These are phyloP conservation scores for Fusarium setosum DNA, from an alignment of 2,329 filamentous ascomycete genomes.

Conservation along the genomic window DNA sequence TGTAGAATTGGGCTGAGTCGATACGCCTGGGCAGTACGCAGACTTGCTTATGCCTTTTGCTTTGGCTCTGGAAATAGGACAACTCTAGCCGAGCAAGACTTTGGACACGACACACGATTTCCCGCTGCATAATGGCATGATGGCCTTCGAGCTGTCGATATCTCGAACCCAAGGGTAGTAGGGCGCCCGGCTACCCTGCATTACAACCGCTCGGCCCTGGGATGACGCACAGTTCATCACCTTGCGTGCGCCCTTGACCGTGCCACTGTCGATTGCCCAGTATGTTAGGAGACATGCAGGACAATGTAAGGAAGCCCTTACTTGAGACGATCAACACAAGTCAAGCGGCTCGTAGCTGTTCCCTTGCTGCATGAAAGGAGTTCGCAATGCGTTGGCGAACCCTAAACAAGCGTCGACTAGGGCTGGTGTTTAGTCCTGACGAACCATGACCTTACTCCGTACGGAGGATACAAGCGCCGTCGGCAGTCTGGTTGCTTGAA, in stretches of 20 bases:
- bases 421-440: slow-evolving; percentile 7
- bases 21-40: not conserved
- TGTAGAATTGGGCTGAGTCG: slow-evolving; percentile 1
- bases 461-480: slow-evolving; percentile 25
- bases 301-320: slow-evolving; percentile 15
- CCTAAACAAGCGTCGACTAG: slow-evolving; percentile 17
- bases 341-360: not conserved
- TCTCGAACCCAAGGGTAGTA: not conserved
- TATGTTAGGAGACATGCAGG: not conserved
- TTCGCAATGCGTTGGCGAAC: slow-evolving; percentile 8
- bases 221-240: slow-evolving; percentile 8
- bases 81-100: not conserved
- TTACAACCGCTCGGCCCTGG: not conserved
- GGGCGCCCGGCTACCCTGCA: slow-evolving; percentile 20
- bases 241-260: slow-evolving; percentile 15
- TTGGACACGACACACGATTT: not conserved
- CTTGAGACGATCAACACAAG: slow-evolving; percentile 13
- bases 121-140: not conserved
- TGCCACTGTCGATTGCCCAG: slow-evolving; percentile 5
- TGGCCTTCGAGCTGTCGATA: slow-evolving; percentile 1
- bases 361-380: slow-evolving; percentile 23
- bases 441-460: slow-evolving; percentile 22
- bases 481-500: slow-evolving; percentile 26
- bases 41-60: not conserved
- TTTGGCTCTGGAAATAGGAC: not conserved